Base-by-base conservation (phyloP, 441 rosid genomes). In the Gossypium armourianum region DNA sequence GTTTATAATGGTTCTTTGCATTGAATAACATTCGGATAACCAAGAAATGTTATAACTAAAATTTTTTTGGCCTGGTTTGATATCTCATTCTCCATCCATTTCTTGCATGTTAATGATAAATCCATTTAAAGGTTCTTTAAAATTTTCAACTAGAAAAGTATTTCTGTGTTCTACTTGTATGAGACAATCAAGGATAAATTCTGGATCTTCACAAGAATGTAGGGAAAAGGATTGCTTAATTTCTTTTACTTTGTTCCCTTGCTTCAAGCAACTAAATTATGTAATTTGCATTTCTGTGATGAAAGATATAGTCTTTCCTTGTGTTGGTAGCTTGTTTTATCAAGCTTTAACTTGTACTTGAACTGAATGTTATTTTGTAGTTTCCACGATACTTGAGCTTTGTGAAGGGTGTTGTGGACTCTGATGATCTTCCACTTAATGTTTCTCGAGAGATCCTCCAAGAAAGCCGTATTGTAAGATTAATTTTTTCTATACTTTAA, bases 371-470 rank as follows among this genome's bases (percentile, higher is more conserved):
- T 56, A 15, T 63, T 66, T 72, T 79, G 84, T 84, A 93, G 97
- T 94, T 95, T 74, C 99, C 97, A 0, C 86, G 97, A 23, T 94
- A 94, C 77, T 79, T 94, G 84, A 92, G 99, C 87, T 92, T 92
- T 63, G 99, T 90, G 50, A 94, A 85, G 82, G 97, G 97, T 78
- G 95, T 94, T 23, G 96, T 94, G 58, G 99, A 94, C 80, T 94
- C 97, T 0, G 69, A 94, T 13, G 97, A 94, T 77, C 97, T 94
- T 81, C 97, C 99, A 55, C 97, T 94, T 53, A 94, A 92, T 53
- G 97, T 94, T 19, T 94, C 97, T 43, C 83, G 97, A 66, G 97
- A 94, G 74, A 92, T 94, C 76, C 96, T 94, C 75, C 97, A 92
- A 85, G 97, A 94, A 82, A 94, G 97, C 80, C 83, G 97, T 75